phyloP scores from a whole-genome alignment of 805 yeast genomes.

The Candida montana region DNA sequence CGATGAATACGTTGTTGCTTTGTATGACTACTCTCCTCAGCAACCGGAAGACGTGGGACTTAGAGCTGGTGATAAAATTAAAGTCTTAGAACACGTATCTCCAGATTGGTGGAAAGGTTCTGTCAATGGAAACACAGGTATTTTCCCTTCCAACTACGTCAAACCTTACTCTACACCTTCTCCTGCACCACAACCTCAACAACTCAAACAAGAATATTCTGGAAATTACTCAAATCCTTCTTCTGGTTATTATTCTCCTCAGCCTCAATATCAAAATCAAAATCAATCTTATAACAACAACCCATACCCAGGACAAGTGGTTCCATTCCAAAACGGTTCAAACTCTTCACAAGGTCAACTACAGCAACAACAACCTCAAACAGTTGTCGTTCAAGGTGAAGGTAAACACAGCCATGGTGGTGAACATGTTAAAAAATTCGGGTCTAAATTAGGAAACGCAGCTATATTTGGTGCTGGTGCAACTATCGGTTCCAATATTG shows the following conservation, averaged over 20 bases:
- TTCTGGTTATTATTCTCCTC: conserved; percentile 15
- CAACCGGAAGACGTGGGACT: conserved; percentile 71
- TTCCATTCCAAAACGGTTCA: conserved; percentile 24
- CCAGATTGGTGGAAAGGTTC: conserved; percentile 91
- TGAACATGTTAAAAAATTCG: conserved; percentile 49
- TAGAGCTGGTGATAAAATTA: conserved; percentile 60
- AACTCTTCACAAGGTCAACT: neutral
- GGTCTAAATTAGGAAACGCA: conserved; percentile 84
- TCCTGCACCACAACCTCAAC: conserved; percentile 11
- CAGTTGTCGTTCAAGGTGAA: conserved; percentile 22
- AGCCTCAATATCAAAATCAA: conserved; percentile 43
- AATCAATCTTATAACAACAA: conserved; percentile 26
- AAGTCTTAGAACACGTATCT: conserved; percentile 67
- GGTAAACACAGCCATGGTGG: conserved; percentile 26
- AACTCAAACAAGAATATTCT: conserved; percentile 29
- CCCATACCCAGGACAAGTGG: conserved; percentile 24
- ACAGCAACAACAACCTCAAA: conserved; percentile 29
- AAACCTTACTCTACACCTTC: conserved; percentile 24
- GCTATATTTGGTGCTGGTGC: conserved; percentile 97
- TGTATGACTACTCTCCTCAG: conserved; percentile 70
- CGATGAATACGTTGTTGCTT: conserved; percentile 51
- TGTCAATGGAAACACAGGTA: conserved; percentile 56
- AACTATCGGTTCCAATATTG: conserved; percentile 78
- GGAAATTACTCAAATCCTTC: neutral
- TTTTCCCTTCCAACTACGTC: conserved; percentile 89